phyloP scores from a whole-genome alignment of 1,284 basidiomycete species.

The Apiotrichum gamsii region DNA sequence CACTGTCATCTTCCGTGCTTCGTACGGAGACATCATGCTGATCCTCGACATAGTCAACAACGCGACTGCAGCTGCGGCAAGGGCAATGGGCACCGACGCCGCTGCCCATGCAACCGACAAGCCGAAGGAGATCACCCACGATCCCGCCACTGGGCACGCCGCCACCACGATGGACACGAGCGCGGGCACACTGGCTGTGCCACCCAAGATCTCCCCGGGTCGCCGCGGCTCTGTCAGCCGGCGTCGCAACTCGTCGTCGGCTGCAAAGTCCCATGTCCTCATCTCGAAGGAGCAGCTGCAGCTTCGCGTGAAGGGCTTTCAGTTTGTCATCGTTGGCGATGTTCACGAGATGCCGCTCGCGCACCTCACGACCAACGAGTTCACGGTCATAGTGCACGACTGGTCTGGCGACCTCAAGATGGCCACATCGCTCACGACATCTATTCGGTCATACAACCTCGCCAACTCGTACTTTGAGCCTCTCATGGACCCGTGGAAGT shows the following conservation, averaged over 20 bases:
- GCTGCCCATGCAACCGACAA: neutral
- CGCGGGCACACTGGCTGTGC: constrained; percentile 17
- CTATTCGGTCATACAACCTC: constrained; percentile 94
- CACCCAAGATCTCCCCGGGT: constrained; percentile 7
- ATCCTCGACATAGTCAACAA: constrained; percentile 85
- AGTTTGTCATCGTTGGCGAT: constrained; percentile 90
- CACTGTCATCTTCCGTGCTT: constrained; percentile 84
- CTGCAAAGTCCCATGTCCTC: constrained; percentile 51
- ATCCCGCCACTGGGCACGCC: neutral
- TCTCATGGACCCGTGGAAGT: constrained; percentile 95
- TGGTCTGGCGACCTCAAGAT: constrained; percentile 92
- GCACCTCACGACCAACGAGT: constrained; percentile 79
- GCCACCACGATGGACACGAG: neutral
- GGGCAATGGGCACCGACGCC: constrained; percentile 24
- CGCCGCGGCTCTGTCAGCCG: constrained; percentile 50
- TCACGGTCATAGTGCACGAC: constrained; percentile 76
- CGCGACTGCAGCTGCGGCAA: constrained; percentile 61
- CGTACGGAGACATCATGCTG: constrained; percentile 84
- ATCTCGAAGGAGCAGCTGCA: constrained; percentile 80
- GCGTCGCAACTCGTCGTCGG: constrained; percentile 36
- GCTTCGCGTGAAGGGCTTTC: constrained; percentile 80
- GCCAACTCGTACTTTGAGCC: constrained; percentile 99
- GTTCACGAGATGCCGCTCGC: constrained; percentile 91
- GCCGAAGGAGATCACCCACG: neutral
- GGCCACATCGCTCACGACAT: constrained; percentile 68